Conservation (phyloP, 2,329 filamentous ascomycete species). For the Microcyclosporella mali region DNA sequence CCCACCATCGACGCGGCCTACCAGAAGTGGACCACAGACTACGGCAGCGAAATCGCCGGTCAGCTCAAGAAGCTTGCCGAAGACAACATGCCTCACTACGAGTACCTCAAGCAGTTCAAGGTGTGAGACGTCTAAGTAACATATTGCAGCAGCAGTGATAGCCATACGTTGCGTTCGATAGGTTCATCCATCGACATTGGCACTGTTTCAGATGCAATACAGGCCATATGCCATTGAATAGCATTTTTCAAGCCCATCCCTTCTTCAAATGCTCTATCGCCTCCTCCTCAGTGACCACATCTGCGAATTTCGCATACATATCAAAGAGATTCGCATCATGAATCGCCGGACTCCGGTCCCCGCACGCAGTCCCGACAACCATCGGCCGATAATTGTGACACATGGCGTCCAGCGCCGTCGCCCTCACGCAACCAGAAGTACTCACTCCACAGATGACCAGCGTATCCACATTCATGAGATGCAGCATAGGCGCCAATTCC, state of each 20-base stretch:
- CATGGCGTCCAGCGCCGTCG: slow-evolving; percentile 21
- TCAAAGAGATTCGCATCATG: slow-evolving; percentile 25
- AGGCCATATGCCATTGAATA: no score
- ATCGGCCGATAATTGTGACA: slow-evolving; percentile 20
- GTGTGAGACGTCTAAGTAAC: no score
- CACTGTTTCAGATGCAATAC: no score
- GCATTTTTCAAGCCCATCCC: slow-evolving; percentile 1
- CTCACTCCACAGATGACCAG: slow-evolving; percentile 22
- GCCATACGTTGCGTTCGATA: no score
- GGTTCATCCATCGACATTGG: no score
- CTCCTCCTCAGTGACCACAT: slow-evolving; percentile 20
- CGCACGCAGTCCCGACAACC: slow-evolving; percentile 21
- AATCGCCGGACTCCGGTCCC: slow-evolving; percentile 19
- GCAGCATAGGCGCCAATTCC: slow-evolving; percentile 12
- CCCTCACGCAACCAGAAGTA: slow-evolving; percentile 22
- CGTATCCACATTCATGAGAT: slow-evolving; percentile 18
- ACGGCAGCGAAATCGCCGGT: no score
- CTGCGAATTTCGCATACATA: slow-evolving; percentile 24
- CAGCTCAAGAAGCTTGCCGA: no score
- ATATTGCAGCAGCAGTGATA: no score
- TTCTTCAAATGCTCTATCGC: slow-evolving; percentile 13
- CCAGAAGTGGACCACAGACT: no score
- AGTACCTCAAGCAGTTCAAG: no score
- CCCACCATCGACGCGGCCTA: no score
- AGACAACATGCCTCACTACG: no score